Evolutionary conservation across 306 rosid species (phyloP), one percentile per base, ranked within the genome.

Genomic region (Medicago arabica): DNA sequence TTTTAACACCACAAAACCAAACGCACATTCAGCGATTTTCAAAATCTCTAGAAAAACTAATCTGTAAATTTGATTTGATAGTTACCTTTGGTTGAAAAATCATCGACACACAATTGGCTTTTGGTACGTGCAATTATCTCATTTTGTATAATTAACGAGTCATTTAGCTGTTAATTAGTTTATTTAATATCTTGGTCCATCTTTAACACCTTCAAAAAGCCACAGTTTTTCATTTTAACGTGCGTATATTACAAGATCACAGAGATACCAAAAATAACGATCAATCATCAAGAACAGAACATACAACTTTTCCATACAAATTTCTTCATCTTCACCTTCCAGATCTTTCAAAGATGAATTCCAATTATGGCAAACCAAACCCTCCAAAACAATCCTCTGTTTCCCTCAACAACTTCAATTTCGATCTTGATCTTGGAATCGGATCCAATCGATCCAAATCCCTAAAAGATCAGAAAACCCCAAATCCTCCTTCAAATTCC

Each of bases 371-470:
- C 17, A 79, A 74, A 43, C 65, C 80, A 28, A 77, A 79, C 58
- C 65, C 76, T 38, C 69, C 72, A 9, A 83, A 72, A 49, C 18
- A 84, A 77, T 85, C 94, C 55, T 86, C 90, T 83, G 68, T 69
- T 79, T 86, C 85, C 9, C 70, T 86, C 82, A 61, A 89, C 71
- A 83, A 85, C 80, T 85, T 85, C 77, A 96, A 89, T 71, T 96
- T 92, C 74, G 99, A 90, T 72, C 87, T 96, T 72, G 99, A 88
- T 96, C 87, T 95, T 9, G 99, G 97, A 31, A 63, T 89, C 79
- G 97, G 92, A 80, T 89, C 99, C 25, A 85, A 87, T 41, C 85
- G 82, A 54, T 81, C 92, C 83, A 92, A 79, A 86, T 84, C 99
- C 43, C 97, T 96, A 50, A 90, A 89, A 81, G 96, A 92, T 61